These are phyloP conservation scores for Alternaria metachromatica DNA, from an alignment of 2,329 filamentous ascomycete species.

Conservation along the genomic window DNA sequence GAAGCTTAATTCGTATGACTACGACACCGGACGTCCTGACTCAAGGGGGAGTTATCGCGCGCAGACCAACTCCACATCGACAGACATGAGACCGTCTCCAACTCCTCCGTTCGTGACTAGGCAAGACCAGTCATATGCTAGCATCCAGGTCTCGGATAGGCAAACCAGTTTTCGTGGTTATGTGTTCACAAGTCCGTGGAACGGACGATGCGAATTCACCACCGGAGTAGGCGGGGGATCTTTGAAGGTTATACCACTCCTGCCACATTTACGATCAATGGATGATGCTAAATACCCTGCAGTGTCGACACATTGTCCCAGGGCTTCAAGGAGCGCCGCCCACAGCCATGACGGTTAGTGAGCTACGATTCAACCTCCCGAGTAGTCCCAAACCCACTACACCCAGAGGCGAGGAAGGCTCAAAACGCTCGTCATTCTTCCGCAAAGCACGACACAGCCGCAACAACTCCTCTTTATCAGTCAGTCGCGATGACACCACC, in stretches of 20 bases:
- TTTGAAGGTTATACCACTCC: slow-evolving; percentile 56
- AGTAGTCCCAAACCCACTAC: slow-evolving; percentile 52
- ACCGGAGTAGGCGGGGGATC: slow-evolving; percentile 78
- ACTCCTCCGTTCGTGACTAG: slow-evolving; percentile 28
- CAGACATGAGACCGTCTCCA: slow-evolving; percentile 19
- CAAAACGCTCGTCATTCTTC: slow-evolving; percentile 47
- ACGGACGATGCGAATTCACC: slow-evolving; percentile 82
- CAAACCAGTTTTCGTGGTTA: slow-evolving; percentile 67
- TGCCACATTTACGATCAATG: neutral
- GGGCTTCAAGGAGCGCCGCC: slow-evolving; percentile 47
- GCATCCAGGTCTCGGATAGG: slow-evolving; percentile 51
- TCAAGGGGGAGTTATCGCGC: slow-evolving; percentile 30
- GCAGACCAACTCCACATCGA: slow-evolving; percentile 16
- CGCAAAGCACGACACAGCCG: slow-evolving; percentile 37
- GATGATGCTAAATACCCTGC: neutral
- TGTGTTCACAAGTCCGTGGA: slow-evolving; percentile 84
- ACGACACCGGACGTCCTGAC: slow-evolving; percentile 25
- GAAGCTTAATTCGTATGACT: slow-evolving; percentile 42
- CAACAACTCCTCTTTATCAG: slow-evolving; percentile 37
- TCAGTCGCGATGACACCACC: slow-evolving; percentile 19
- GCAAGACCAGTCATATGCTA: slow-evolving; percentile 36
- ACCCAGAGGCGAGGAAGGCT: slow-evolving; percentile 37
- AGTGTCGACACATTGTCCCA: slow-evolving; percentile 74
- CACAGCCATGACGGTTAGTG: slow-evolving; percentile 68
- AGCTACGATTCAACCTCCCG: slow-evolving; percentile 89